Conservation (phyloP, 257 asterid species). For the Parsonsia alboflavescens region DNA sequence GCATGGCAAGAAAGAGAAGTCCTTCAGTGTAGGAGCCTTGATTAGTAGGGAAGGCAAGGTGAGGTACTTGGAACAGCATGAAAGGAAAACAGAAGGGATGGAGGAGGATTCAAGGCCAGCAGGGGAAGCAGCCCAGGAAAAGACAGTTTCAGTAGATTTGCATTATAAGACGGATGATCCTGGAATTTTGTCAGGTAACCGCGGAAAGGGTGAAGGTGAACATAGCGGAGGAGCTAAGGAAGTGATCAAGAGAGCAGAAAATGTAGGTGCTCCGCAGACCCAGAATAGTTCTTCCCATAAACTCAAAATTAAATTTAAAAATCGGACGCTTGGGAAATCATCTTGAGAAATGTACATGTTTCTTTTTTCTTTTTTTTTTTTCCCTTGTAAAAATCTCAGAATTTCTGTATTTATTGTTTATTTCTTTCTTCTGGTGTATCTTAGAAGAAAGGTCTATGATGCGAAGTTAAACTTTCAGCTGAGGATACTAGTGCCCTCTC, state of each 20-base stretch:
- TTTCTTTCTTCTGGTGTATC: background rate
- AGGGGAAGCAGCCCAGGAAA: constrained; percentile 18
- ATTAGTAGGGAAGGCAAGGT: constrained; percentile 18
- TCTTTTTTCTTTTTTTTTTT: background rate
- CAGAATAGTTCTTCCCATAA: constrained; percentile 45
- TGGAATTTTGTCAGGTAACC: constrained; percentile 14
- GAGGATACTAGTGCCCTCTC: background rate
- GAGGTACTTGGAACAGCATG: background rate
- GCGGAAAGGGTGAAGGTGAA: constrained; percentile 20
- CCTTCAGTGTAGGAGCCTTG: constrained; percentile 16
- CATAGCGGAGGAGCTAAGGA: constrained; percentile 31
- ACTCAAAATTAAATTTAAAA: constrained; percentile 73
- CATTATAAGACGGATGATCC: constrained; percentile 16
- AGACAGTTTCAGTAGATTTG: constrained; percentile 23
- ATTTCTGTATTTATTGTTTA: background rate
- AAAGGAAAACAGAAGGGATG: constrained; percentile 12
- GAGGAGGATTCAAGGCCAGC: constrained; percentile 24
- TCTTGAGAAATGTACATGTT: constrained; percentile 15
- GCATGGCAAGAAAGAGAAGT: constrained; percentile 22
- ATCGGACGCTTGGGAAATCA: constrained; percentile 49
- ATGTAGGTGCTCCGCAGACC: constrained; percentile 33
- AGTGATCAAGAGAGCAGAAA: constrained; percentile 32
- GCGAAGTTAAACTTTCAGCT: background rate
- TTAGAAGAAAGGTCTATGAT: background rate
- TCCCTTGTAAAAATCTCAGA: background rate